A percentile compares a stretch with the other conserved stretches of the same genome.
These are phyloP conservation scores for Ensete ventricosum DNA, from an alignment of 176 grass and related monocot genomes.

Conservation along the genomic window DNA sequence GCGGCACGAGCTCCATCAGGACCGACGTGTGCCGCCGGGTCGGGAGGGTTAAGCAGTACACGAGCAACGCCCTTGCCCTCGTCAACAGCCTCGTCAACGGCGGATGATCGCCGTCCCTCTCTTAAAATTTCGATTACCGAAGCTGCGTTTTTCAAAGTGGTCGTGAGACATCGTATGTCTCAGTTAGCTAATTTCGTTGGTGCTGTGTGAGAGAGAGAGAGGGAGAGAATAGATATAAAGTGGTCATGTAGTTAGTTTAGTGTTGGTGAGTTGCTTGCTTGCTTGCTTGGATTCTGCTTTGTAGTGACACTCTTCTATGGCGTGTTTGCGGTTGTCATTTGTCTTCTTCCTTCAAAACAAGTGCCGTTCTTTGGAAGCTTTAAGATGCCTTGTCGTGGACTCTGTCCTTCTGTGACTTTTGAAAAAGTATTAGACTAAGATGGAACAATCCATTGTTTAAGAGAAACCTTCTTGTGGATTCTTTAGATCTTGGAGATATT, in stretches of 20 bases:
- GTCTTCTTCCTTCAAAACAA: slow-evolving; percentile 1
- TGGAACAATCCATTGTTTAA: no score
- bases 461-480: no score
- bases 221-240: no score
- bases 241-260: no score
- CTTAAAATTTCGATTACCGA: neutral
- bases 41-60: slow-evolving; percentile 7
- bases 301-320: neutral
- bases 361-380: neutral
- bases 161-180: no score
- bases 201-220: no score
- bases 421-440: no score
- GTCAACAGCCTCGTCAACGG: neutral
- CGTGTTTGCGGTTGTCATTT: neutral
- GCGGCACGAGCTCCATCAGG: neutral
- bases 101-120: neutral
- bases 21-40: neutral
- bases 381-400: no score
- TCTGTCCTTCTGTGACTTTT: no score
- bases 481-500: no score
- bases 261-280: no score
- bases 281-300: neutral
- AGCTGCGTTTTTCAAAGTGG: neutral
- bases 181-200: no score
- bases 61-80: slow-evolving; percentile 13